Evolutionary conservation across 768 basidiomycete species (phyloP).

Genomic region (Daedalea quercina): DNA sequence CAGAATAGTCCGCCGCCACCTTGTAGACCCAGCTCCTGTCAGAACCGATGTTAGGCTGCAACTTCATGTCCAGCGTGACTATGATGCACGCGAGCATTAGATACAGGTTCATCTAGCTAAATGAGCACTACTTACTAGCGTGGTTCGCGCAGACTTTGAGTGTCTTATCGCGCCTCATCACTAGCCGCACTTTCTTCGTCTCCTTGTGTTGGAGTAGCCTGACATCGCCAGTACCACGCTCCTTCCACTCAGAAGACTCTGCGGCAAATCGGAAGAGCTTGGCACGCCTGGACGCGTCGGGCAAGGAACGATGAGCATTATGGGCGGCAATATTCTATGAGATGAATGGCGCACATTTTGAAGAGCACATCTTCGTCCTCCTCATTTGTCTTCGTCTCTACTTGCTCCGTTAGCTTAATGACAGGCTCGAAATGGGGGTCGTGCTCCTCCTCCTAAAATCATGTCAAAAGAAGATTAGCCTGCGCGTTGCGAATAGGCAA

Average conservation of each 20-base stretch:
- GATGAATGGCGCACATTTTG: conserved; percentile 74
- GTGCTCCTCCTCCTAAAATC: conserved; percentile 58
- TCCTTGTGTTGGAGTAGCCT: conserved; percentile 86
- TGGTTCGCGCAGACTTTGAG: conserved; percentile 99
- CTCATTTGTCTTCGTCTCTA: conserved; percentile 91
- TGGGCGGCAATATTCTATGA: not conserved
- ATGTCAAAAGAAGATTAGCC: conserved; percentile 9
- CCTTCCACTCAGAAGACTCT: conserved; percentile 87
- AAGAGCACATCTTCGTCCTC: conserved; percentile 90
- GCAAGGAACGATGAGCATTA: conserved; percentile 6
- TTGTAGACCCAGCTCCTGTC: conserved; percentile 99
- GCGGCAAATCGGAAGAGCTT: conserved; percentile 95
- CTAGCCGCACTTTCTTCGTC: conserved; percentile 87
- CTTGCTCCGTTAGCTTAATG: conserved; percentile 91
- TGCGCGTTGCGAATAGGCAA: conserved; percentile 5
- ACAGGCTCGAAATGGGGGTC: conserved; percentile 95
- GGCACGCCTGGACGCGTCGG: conserved; percentile 62
- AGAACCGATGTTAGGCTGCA: conserved; percentile 97
- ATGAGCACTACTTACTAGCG: conserved; percentile 48
- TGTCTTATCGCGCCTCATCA: conserved; percentile 99
- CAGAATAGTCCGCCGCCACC: conserved; percentile 91
- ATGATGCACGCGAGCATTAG: not conserved
- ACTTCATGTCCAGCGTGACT: conserved; percentile 88
- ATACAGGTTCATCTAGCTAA: not conserved
- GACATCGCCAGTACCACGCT: conserved; percentile 94